A percentile compares a stretch with the other conserved stretches of the same genome.
phyloP scores from a whole-genome alignment of 2,329 filamentous ascomycete species.

The Sporothrix mexicana region DNA sequence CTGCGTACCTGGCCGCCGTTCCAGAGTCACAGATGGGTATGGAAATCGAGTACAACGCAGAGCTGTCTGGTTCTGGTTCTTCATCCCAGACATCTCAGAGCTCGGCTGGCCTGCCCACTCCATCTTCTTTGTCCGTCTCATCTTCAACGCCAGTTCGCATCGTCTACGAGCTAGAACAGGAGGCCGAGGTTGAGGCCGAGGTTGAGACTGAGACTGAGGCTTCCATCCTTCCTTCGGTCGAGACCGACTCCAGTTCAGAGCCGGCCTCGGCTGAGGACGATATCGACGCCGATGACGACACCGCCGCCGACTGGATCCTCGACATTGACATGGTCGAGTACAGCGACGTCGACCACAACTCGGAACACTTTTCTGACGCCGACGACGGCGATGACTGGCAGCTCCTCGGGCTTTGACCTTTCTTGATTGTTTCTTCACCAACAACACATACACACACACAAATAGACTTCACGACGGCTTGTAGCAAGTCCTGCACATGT shows the following conservation, averaged over 20 bases:
- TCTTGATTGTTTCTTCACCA: not conserved
- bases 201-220: not conserved
- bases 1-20: conserved; percentile 18
- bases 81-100: no score
- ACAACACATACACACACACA: not conserved
- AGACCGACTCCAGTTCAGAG: no score
- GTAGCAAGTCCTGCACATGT: conserved; percentile 13
- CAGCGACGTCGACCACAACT: not conserved
- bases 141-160: conserved; percentile 44
- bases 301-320: conserved; percentile 19
- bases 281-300: not conserved
- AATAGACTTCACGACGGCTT: conserved; percentile 10
- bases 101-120: not conserved
- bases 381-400: not conserved
- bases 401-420: not conserved
- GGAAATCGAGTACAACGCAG: not conserved
- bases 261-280: no score
- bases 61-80: no score
- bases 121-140: not conserved
- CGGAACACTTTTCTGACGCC: not conserved
- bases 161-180: conserved; percentile 46
- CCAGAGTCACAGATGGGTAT: not conserved
- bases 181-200: conserved; percentile 39
- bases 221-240: not conserved
- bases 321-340: not conserved